phyloP scores from a whole-genome alignment of 495 filamentous ascomycete genomes.

The Lentithecium fluviatile region DNA sequence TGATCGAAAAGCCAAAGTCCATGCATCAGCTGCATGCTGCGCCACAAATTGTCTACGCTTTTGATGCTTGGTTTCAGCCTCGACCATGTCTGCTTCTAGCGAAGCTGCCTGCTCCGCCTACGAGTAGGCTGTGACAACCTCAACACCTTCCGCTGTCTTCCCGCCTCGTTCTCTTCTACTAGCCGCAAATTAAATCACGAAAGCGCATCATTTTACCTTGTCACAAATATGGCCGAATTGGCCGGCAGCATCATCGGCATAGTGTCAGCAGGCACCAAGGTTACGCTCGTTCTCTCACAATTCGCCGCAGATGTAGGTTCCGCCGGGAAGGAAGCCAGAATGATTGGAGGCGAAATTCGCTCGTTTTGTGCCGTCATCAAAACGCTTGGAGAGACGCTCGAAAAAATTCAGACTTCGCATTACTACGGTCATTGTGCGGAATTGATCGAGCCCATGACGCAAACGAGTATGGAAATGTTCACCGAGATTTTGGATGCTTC shows the following conservation, averaged over 20 bases:
- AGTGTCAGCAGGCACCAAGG: slow-evolving; percentile 24
- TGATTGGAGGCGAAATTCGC: slow-evolving; percentile 22
- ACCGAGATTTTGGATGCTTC: slow-evolving; percentile 16
- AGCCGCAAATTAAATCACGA: no score
- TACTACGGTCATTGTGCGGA: slow-evolving; percentile 22
- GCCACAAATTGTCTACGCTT: no score
- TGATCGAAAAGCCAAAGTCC: no score
- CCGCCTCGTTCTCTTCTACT: no score
- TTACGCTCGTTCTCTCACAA: slow-evolving; percentile 22
- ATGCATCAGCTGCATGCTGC: no score
- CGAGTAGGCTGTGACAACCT: no score
- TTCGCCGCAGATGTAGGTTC: slow-evolving; percentile 24
- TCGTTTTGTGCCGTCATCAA: slow-evolving; percentile 20
- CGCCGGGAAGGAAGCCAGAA: slow-evolving; percentile 18
- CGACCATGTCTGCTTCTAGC: no score
- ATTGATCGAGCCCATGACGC: slow-evolving; percentile 25
- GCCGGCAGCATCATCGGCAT: slow-evolving; percentile 25
- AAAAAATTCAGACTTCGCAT: slow-evolving; percentile 12
- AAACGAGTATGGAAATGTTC: slow-evolving; percentile 25
- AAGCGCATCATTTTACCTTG: no score
- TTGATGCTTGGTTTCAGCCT: no score
- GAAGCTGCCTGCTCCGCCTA: no score
- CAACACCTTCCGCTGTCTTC: no score
- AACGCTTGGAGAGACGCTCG: slow-evolving; percentile 15
- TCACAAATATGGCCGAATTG: slow-evolving; percentile 16